These are phyloP conservation scores for Larix kaempferi DNA, from an alignment of 75 land plant genomes.

Conservation along the genomic window DNA sequence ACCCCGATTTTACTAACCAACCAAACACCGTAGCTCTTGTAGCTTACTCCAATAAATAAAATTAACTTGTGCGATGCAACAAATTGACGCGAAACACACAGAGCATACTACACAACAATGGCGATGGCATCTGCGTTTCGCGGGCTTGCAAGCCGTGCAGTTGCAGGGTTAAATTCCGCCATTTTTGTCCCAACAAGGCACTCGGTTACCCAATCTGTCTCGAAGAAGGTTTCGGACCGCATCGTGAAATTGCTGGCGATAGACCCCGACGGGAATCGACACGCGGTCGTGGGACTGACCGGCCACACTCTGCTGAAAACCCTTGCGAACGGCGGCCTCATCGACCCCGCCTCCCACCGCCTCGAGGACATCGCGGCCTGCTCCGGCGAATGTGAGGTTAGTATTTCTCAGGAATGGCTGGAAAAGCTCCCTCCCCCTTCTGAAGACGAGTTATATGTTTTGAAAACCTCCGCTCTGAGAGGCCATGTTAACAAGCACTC, in stretches of 20 bases:
- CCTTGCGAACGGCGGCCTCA: conserved; percentile 22
- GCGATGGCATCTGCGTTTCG: conserved; percentile 7
- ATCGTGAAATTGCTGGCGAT: conserved; percentile 32
- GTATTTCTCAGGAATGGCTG: conserved; percentile 39
- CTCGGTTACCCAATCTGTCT: neutral
- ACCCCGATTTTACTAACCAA: no score
- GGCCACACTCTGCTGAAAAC: conserved; percentile 38
- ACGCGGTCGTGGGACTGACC: conserved; percentile 22
- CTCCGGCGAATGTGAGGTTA: conserved; percentile 40
- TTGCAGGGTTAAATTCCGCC: conserved; percentile 2
- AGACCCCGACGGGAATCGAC: conserved; percentile 27
- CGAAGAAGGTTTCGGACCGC: conserved; percentile 23
- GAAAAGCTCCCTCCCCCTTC: conserved; percentile 35
- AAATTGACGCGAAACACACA: no score
- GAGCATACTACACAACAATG: neutral
- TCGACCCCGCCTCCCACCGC: conserved; percentile 33
- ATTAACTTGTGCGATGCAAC: no score
- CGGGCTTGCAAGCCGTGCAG: conserved; percentile 8
- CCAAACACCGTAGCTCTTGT: no score
- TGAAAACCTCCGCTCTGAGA: conserved; percentile 9
- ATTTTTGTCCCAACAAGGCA: neutral
- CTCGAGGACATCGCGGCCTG: conserved; percentile 40
- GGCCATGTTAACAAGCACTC: conserved; percentile 27
- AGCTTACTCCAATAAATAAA: no score
- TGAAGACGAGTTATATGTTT: conserved; percentile 40